phyloP scores from a whole-genome alignment of 768 basidiomycete genomes.

The Gelatoporia subvermispora region DNA sequence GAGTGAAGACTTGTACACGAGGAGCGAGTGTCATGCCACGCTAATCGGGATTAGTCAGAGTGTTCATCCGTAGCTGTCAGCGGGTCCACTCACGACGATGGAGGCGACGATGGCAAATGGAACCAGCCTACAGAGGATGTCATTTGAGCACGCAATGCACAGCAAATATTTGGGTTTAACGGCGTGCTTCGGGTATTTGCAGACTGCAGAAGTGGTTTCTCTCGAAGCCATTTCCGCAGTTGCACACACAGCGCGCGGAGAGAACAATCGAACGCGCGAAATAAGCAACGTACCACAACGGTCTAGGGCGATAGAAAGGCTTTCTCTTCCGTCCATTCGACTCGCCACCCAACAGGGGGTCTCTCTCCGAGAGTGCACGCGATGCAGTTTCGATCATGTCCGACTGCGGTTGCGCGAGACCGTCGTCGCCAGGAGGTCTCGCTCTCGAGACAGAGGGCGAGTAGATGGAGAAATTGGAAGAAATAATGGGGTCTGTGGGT shows the following conservation, averaged over 20 bases:
- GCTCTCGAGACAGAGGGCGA: conserved; percentile 16
- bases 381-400: neutral
- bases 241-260: no score
- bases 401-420: neutral
- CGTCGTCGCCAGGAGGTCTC: conserved; percentile 1
- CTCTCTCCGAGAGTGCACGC: conserved; percentile 18
- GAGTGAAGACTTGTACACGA: conserved; percentile 75
- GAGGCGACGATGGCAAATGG: conserved; percentile 64
- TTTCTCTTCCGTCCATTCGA: conserved; percentile 26
- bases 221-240: no score
- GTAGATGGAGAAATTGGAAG: conserved; percentile 20
- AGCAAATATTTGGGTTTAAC: no score
- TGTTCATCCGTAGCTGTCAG: neutral
- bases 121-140: conserved; percentile 49
- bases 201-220: no score
- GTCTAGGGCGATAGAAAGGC: conserved; percentile 46
- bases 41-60: conserved; percentile 30
- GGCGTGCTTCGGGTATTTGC: no score
- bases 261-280: no score
- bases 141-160: neutral
- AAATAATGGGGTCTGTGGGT: conserved; percentile 20
- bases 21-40: conserved; percentile 78
- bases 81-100: conserved; percentile 50
- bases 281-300: conserved; percentile 34
- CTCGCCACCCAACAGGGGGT: conserved; percentile 25